These are phyloP conservation scores for Paramecium caudatum DNA, from an alignment of 73 alveolate genomes.

Conservation along the genomic window DNA sequence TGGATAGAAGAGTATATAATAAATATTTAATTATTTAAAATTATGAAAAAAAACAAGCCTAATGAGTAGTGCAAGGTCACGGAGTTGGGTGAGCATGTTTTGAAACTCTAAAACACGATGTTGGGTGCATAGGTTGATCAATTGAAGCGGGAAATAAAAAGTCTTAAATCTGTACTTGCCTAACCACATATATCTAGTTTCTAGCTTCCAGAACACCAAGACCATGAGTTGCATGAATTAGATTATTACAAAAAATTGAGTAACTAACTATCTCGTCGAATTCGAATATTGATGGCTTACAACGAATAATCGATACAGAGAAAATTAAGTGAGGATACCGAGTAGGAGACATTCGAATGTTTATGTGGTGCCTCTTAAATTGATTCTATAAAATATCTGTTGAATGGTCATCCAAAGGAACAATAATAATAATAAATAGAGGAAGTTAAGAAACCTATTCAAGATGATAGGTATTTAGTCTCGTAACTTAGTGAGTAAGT, in stretches of 20 bases:
- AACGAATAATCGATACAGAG: constrained; percentile 30
- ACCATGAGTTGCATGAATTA: constrained; percentile 2
- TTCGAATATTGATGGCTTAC: constrained; percentile 48
- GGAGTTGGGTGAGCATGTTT: background rate
- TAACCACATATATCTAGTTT: constrained; percentile 37
- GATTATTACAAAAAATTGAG: background rate
- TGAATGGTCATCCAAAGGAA: constrained; percentile 1
- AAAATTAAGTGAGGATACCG: constrained; percentile 39
- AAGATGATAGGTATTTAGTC: background rate
- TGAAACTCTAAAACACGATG: background rate
- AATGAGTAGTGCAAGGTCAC: background rate
- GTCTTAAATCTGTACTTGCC: constrained; percentile 38
- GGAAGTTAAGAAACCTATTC: background rate
- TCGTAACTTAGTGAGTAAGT: constrained; percentile 21
- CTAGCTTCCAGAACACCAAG: constrained; percentile 33
- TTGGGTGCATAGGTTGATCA: background rate
- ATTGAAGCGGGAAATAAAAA: background rate
- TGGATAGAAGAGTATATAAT: background rate
- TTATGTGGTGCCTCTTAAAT: constrained; percentile 56
- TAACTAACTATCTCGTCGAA: constrained; percentile 35
- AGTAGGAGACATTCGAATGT: constrained; percentile 48
- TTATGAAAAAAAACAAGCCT: background rate
- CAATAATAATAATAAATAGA: constrained; percentile 25
- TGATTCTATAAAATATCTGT: constrained; percentile 22
- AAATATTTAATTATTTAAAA: background rate